Conservation (phyloP, 805 yeast genomes). For the Myxozyma melibiosi region DNA sequence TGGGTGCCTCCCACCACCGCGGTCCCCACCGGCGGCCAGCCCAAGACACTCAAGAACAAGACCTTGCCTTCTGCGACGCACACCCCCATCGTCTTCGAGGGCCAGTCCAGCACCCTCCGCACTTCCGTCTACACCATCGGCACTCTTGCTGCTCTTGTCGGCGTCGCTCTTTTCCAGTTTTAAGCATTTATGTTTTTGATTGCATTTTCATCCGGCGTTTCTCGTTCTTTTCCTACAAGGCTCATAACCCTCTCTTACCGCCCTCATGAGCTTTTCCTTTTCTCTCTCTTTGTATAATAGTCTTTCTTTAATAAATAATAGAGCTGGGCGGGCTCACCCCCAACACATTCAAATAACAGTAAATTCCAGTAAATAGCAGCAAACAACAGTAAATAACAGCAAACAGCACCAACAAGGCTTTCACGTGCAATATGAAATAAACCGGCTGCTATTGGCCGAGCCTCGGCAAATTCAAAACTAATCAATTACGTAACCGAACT, state of each 20-base stretch:
- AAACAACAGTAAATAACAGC: too few species aligned
- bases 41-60: background rate
- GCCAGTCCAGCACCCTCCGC: conserved; percentile 1
- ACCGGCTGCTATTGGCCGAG: background rate
- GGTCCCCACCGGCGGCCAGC: background rate
- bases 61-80: background rate
- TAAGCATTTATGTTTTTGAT: too few species aligned
- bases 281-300: background rate
- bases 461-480: background rate
- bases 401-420: too few species aligned
- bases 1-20: background rate
- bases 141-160: conserved; percentile 6
- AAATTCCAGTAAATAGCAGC: too few species aligned
- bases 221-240: too few species aligned
- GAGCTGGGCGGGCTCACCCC: too few species aligned
- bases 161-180: conserved; percentile 6
- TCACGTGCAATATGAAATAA: background rate
- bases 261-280: background rate
- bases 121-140: conserved; percentile 8
- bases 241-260: too few species aligned
- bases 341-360: too few species aligned
- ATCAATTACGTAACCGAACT: too few species aligned
- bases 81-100: conserved; percentile 15
- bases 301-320: background rate
- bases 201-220: too few species aligned